Base-by-base conservation (phyloP, 768 basidiomycete species). In the Kwoniella mangroviensis region DNA sequence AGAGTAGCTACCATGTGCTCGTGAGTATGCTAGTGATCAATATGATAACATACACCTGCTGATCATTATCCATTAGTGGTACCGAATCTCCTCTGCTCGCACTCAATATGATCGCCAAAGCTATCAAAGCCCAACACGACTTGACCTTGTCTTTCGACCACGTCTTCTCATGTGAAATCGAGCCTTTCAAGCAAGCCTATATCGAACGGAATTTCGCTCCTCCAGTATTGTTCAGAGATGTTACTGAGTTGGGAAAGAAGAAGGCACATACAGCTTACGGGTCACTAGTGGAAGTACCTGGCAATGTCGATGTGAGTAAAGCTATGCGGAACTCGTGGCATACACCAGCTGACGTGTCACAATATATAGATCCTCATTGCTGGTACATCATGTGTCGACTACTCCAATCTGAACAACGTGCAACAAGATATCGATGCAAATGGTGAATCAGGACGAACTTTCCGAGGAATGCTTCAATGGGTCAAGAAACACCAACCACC, bases 131-230 rank as follows among this genome's bases (percentile, higher is more conserved):
- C 40, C 90, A 90, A 74, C 88, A 89, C 74, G 87, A 85, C 3
- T 75, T 90, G 63, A 84, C 86, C 2, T 84, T 97, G 66, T 87
- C 90, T 26, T 86, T 93, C 62, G 91, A 95, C 81, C 94, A 97
- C 83, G 92, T 95, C 54, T 96, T 97, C 84, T 96, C 94, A 1
- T 97, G 94, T 83, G 94, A 97, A 84, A 96, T 97, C 66, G 94
- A 94, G 79, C 94, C 94, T 3, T 96, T 94, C 87, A 95, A 97
- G 84, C 94, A 95, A 80, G 95, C 94, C 0, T 97, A 98, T 79
- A 98, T 98, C 72, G 95, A 98, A 80, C 88, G 95, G 41, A 98
- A 98, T 82, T 98, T 98, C 80, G 88, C 90, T 51, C 95, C 95
- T 24, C 94, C 94, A 13, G 83, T 96, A 28, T 86, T 98, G 42